Conservation (phyloP, 495 filamentous ascomycete species). For the Chaetomium tenue region DNA sequence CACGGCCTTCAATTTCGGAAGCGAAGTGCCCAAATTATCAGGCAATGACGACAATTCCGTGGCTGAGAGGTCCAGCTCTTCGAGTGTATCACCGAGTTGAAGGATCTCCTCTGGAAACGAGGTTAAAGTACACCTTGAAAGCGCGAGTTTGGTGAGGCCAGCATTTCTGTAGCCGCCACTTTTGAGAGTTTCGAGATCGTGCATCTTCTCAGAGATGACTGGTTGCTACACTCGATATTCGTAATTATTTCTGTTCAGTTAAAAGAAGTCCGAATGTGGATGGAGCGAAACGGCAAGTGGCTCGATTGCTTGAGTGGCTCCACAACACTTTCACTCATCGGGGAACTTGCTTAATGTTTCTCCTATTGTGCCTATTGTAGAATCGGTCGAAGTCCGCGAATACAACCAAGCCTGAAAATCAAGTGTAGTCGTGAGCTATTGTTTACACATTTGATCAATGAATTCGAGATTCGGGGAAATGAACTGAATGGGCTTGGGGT, state of each 20-base stretch:
- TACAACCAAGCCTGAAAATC: neutral
- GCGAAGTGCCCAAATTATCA: slow-evolving; percentile 34
- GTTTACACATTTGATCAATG: neutral
- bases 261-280: too few species aligned
- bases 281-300: too few species aligned
- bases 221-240: neutral
- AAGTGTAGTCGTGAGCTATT: neutral
- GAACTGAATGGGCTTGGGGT: neutral
- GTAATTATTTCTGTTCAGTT: too few species aligned
- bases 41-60: slow-evolving; percentile 44
- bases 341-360: neutral
- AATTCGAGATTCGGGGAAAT: neutral
- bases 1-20: slow-evolving; percentile 45
- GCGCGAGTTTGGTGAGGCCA: slow-evolving; percentile 39
- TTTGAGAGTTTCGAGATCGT: slow-evolving; percentile 32
- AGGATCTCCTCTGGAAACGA: slow-evolving; percentile 45
- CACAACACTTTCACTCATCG: neutral
- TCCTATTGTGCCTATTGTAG: neutral
- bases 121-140: slow-evolving; percentile 37
- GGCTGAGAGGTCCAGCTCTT: slow-evolving; percentile 48
- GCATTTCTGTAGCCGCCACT: slow-evolving; percentile 31
- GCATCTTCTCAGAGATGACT: slow-evolving; percentile 19
- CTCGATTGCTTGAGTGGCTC: neutral
- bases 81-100: slow-evolving; percentile 39
- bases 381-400: neutral